phyloP scores from a whole-genome alignment of 768 basidiomycete genomes.

The Xerocomellus amylosporus region DNA sequence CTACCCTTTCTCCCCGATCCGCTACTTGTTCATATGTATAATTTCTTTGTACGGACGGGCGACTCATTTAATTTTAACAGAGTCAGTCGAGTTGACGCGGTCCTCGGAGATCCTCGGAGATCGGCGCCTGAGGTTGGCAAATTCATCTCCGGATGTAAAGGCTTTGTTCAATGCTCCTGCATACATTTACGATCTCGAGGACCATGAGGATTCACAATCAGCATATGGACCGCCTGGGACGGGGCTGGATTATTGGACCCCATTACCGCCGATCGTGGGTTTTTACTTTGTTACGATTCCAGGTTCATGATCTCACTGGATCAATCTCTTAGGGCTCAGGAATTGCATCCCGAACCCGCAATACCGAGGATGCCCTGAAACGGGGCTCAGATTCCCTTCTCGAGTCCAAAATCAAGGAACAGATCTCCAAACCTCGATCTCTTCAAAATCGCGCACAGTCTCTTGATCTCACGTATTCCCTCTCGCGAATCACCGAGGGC shows the following conservation, averaged over 20 bases:
- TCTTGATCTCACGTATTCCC: constrained; percentile 80
- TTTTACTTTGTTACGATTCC: neutral
- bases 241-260: constrained; percentile 72
- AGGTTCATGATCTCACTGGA: constrained; percentile 21
- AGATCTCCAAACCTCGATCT: constrained; percentile 71
- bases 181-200: constrained; percentile 78
- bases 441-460: constrained; percentile 86
- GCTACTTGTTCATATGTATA: constrained; percentile 32
- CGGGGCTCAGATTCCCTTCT: constrained; percentile 82
- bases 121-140: constrained; percentile 75
- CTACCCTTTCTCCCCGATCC: neutral
- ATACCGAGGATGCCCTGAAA: constrained; percentile 73
- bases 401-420: constrained; percentile 81
- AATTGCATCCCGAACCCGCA: constrained; percentile 63
- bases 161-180: constrained; percentile 87
- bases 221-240: constrained; percentile 52
- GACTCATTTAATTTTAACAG: constrained; percentile 35
- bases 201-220: constrained; percentile 62
- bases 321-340: constrained; percentile 54
- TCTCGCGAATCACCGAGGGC: constrained; percentile 77
- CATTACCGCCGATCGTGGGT: constrained; percentile 71
- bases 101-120: constrained; percentile 61
- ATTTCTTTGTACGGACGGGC: neutral
- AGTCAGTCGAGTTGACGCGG: constrained; percentile 74
- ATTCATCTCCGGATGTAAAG: constrained; percentile 92